Base-by-base conservation (phyloP, 1,139 yeast species). In the Candida sp. region DNA sequence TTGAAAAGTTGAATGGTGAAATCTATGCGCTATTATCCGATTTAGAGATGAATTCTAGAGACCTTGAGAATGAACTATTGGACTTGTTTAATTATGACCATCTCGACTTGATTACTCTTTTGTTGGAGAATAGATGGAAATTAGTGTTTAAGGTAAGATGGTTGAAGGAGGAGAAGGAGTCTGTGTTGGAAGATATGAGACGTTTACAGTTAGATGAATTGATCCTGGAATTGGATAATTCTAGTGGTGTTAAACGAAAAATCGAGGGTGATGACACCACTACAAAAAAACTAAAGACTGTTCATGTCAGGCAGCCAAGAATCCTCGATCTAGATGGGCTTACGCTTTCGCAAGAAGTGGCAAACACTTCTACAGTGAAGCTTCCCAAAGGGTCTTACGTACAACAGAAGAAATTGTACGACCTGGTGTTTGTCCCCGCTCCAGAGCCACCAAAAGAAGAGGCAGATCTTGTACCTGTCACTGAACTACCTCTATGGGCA, bases 371-470 rank as follows among this genome's bases (percentile, higher is more conserved):
- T 1, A 66, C 84, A 2, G 81, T 93, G 15, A 75, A 75, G 43
- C 74, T 93, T 12, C 98, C 99, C 0, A 77, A 78, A 46, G 96
- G 96, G 1, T 85, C 98, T 0, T 87, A 79, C 56, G 91, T 87
- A 58, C 82, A 86, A 49, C 78, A 81, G 11, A 84, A 83, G 49
- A 81, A 80, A 48, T 67, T 79, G 4, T 93, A 93, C 61, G 98
- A 93, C 60, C 93, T 88, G 53, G 87, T 90, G 39, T 89, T 84
- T 48, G 81, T 95, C 3, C 99, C 99, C 0, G 66, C 79, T 1
- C 73, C 75, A 2, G 83, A 95, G 0, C 93, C 95, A 0, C 56
- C 63, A 21, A 68, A 69, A n/a, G 54, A 53, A 2, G 69, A 70
- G 33, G 82, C 79, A 41, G 63, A 70, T 5, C 63, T 87, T 9